Evolutionary conservation across 192 early-diverging fungal genomes (phyloP).

Genomic region (Coemansia sp.): DNA sequence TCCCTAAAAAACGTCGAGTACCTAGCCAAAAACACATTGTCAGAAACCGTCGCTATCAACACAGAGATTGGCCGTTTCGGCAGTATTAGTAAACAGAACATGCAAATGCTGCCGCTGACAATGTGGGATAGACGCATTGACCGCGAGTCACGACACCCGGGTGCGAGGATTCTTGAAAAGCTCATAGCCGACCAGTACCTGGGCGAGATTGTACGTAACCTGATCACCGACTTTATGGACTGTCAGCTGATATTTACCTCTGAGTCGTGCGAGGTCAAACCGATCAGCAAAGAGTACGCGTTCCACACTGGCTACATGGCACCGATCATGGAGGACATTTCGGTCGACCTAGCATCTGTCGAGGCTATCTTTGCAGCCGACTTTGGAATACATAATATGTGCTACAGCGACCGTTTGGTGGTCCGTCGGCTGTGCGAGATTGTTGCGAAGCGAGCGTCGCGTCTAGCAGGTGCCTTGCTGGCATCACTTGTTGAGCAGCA

Average conservation of each 20-base stretch:
- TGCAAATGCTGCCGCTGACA: conserved; percentile 69
- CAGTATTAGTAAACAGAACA: conserved; percentile 73
- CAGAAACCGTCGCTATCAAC: conserved; percentile 77
- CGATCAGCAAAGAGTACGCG: conserved; percentile 56
- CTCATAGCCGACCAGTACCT: conserved; percentile 93
- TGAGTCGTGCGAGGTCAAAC: conserved; percentile 54
- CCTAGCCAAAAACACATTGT: conserved; percentile 85
- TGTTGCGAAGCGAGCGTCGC: too few relatives aligned
- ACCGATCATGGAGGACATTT: conserved; percentile 71
- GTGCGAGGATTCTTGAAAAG: conserved; percentile 88
- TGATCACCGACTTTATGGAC: conserved; percentile 80
- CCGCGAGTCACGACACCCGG: conserved; percentile 75
- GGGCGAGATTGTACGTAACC: conserved; percentile 84
- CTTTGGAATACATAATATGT: conserved; percentile 57
- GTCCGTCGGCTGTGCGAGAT: too few relatives aligned
- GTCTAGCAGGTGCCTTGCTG: too few relatives aligned
- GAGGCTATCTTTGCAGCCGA: conserved; percentile 69
- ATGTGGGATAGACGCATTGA: conserved; percentile 83
- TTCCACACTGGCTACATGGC: conserved; percentile 78
- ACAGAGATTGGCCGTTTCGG: conserved; percentile 82
- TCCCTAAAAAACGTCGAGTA: conserved; percentile 84
- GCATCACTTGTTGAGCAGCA: too few relatives aligned
- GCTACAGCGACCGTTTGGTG: not conserved
- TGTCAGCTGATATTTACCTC: conserved; percentile 72
- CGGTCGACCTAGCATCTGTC: conserved; percentile 63